phyloP scores from a whole-genome alignment of 2,329 filamentous ascomycete genomes.

The Phaeosphaeriaceae sp. region DNA sequence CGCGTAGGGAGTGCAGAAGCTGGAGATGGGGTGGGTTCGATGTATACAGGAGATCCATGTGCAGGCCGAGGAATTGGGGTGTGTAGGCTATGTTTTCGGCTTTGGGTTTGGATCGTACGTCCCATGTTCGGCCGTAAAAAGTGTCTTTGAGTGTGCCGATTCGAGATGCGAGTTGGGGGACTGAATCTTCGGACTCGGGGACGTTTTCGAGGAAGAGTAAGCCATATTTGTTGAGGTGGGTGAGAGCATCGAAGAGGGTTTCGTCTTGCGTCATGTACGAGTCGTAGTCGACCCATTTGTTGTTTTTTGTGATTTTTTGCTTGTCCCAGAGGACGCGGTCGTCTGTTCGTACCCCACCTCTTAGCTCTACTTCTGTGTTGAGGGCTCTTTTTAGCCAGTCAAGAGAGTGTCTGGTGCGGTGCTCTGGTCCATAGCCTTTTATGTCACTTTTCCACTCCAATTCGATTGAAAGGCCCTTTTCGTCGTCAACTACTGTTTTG shows the following conservation, averaged over 20 bases:
- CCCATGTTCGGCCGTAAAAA: conserved; percentile 91
- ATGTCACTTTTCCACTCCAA: conserved; percentile 69
- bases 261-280: conserved; percentile 70
- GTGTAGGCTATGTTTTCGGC: conserved; percentile 94
- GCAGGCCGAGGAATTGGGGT: conserved; percentile 78
- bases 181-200: conserved; percentile 69
- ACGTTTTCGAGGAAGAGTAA: conserved; percentile 79
- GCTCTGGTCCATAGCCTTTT: conserved; percentile 49
- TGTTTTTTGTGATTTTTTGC: conserved; percentile 53
- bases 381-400: conserved; percentile 40
- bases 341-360: conserved; percentile 44
- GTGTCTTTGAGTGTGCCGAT: conserved; percentile 84
- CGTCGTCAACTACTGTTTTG: conserved; percentile 41
- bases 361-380: conserved; percentile 39
- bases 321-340: conserved; percentile 55
- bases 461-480: conserved; percentile 55
- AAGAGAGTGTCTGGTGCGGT: conserved; percentile 50
- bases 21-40: conserved; percentile 80
- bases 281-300: conserved; percentile 69
- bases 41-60: conserved; percentile 94
- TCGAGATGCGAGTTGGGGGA: conserved; percentile 70
- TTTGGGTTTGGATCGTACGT: conserved; percentile 80
- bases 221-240: conserved; percentile 69
- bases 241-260: conserved; percentile 67
- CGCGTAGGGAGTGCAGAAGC: conserved; percentile 86